Conservation (phyloP, 805 yeast species). For the Saccharomyces eubayanus region DNA sequence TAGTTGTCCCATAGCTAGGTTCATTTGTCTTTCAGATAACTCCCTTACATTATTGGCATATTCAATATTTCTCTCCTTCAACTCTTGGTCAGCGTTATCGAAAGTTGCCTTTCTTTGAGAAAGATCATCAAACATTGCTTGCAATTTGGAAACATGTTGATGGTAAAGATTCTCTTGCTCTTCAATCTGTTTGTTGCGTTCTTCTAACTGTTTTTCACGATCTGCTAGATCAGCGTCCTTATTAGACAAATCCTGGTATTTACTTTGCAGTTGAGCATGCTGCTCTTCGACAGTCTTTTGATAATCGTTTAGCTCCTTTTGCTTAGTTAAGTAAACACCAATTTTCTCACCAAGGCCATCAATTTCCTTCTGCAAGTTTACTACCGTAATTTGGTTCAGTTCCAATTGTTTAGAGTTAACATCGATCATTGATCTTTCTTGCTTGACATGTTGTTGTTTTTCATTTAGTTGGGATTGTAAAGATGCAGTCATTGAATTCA, state of each 20-base stretch:
- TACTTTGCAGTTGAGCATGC: conserved; percentile 29
- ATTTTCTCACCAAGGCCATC: conserved; percentile 28
- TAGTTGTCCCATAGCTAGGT: conserved; percentile 27
- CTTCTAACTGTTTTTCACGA: conserved; percentile 31
- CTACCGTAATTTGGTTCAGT: conserved; percentile 46
- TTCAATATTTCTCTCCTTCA: conserved; percentile 32
- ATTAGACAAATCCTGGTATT: conserved; percentile 29
- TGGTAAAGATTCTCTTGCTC: conserved; percentile 32
- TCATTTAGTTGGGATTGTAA: conserved; percentile 48
- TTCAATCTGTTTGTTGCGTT: conserved; percentile 29
- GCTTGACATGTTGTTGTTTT: conserved; percentile 46
- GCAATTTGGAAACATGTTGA: conserved; percentile 33
- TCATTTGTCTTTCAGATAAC: conserved; percentile 34
- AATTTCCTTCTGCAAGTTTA: conserved; percentile 38
- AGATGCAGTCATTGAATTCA: conserved; percentile 59
- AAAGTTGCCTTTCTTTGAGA: conserved; percentile 32
- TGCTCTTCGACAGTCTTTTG: conserved; percentile 33
- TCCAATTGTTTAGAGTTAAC: conserved; percentile 66
- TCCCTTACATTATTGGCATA: conserved; percentile 35
- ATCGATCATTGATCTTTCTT: conserved; percentile 53
- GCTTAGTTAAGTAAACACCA: conserved; percentile 19
- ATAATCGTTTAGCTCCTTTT: conserved; percentile 33
- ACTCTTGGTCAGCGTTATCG: conserved; percentile 34
- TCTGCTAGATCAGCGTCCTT: conserved; percentile 30
- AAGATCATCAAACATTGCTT: conserved; percentile 30